Evolutionary conservation across 805 yeast genomes (phyloP), one percentile per base, ranked within the genome.

Genomic region (Zygosaccharomyces gambellarensis): DNA sequence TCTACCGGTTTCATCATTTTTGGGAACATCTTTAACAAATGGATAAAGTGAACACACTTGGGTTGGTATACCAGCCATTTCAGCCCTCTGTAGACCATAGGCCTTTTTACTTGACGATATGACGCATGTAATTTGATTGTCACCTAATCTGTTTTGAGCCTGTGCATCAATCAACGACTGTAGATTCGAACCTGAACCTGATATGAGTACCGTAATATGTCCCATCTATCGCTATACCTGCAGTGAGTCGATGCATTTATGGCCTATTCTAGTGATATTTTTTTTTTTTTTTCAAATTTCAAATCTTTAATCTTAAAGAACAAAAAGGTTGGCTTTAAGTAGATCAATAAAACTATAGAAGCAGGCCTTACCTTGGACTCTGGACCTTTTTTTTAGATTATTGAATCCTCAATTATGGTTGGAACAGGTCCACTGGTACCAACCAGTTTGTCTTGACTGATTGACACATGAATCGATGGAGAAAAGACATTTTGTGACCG

Each of bases 101-200:
- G 99, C 99, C n/a, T 77, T 78, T 6, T 85, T 71, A 40, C 85
- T 80, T 12, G 97, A 90, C 8, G 98, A 90, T 25, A 94, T 79
- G 42, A 94, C 98, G 60, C 81, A 80, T 27, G 80, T 75, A 45
- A 94, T 87, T 29, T 73, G 71, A 1, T 81, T 84, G 9, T 76
- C 72, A 7, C 56, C 54, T 39, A 73, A 70, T 49, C 48, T 57
- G 23, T 71, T 73, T 12, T 61, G 67, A 3, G 59, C 56, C 34
- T 74, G 67, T 1, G 92, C 87, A 66, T 94, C 96, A 30, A 94
- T 89, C 36, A 94, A 73, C 0, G 99, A 98, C 67, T 94, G 99
- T 36, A 94, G 73, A 63, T 94, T 94, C n/a, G 97, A 82, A 1
- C 99, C 99, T 27, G 85, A 84, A 0, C 99, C 99, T 0, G 98